A percentile compares a stretch with the other conserved stretches of the same genome.
Evolutionary conservation across 495 filamentous ascomycete genomes (phyloP).

Genomic region (Neurospora sp.): DNA sequence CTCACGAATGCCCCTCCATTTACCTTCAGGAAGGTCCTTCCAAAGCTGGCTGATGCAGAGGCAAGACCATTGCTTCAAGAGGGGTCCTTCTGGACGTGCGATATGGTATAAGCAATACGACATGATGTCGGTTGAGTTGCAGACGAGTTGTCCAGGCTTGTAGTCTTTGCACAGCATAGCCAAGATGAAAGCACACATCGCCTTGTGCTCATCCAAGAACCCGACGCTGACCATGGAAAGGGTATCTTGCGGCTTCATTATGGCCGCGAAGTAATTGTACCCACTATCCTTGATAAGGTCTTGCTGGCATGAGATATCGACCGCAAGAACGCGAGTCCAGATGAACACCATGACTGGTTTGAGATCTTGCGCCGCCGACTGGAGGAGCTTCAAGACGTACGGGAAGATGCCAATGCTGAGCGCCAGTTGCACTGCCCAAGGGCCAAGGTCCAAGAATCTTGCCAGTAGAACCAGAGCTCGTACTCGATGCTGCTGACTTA

Average conservation of each 20-base stretch:
- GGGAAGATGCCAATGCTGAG: conserved; percentile 98
- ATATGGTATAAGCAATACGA: conserved; percentile 72
- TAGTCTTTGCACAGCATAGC: conserved; percentile 95
- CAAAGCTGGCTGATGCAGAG: conserved; percentile 94
- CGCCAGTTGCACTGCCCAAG: conserved; percentile 95
- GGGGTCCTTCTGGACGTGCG: conserved; percentile 72
- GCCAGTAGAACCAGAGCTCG: conserved; percentile 86
- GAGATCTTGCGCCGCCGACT: conserved; percentile 87
- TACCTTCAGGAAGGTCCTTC: conserved; percentile 81
- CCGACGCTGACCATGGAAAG: conserved; percentile 73
- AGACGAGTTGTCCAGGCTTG: conserved; percentile 80
- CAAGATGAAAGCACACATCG: conserved; percentile 98
- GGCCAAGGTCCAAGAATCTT: conserved; percentile 88
- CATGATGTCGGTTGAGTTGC: conserved; percentile 75
- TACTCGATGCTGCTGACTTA: conserved; percentile 93
- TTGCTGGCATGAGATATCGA: conserved; percentile 83
- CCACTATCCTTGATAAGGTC: conserved; percentile 94
- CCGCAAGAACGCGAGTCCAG: conserved; percentile 93
- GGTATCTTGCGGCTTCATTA: conserved; percentile 72
- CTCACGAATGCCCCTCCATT: conserved; percentile 83
- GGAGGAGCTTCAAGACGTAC: conserved; percentile 90
- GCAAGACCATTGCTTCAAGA: conserved; percentile 92
- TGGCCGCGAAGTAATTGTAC: conserved; percentile 89
- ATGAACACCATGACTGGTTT: conserved; percentile 99
- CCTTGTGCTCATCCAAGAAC: conserved; percentile 85